Evolutionary conservation across 2,329 filamentous ascomycete genomes (phyloP), one percentile per base, ranked within the genome.

Genomic region (Colletotrichum plurivorum): DNA sequence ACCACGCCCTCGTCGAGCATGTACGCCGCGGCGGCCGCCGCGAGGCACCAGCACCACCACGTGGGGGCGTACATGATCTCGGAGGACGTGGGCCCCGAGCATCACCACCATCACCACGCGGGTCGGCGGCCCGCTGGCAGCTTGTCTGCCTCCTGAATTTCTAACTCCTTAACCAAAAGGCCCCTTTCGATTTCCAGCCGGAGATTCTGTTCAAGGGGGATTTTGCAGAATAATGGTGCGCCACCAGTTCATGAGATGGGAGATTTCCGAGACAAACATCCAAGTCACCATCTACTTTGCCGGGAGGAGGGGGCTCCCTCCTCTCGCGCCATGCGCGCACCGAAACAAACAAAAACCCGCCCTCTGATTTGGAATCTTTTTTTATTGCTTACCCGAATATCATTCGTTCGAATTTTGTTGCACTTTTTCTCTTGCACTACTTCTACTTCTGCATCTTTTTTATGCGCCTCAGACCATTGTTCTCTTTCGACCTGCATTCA

Each of bases 1-100:
- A 65, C 66, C 6, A 51, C 66, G 6, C 62, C 69, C 20, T 45
- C 59, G n/a, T 43, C 49, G 43, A 18, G 41, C 15, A 62, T 71
- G 66, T 69, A 69, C 51, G 55, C 66, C 20, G 49, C 66, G 6
- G 25, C 55, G 6, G 45, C 43, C 51, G 45, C 45, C 51, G 60
- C 48, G 5, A 22, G 36, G 15, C 67, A 68, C 45, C 65, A 67
- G 2, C 57, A 59, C 12, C 61, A 63, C 9, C 59, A 62, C 5
- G 3, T 63, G 18, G 22, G 52, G n/a, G 63, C 52, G 3, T 67
- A 62, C 49, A 54, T 49, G 16, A 49, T 68, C 18, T 63, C 59
- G 12, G 65, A 68, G 13, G 65, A 68, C 20, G 59, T 43, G 13
- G 45, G 46, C 52, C 4, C 13, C 43, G 54, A 65, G 8, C 62